phyloP scores from a whole-genome alignment of 371 early-diverging fungal species.

The Circinella minor region DNA sequence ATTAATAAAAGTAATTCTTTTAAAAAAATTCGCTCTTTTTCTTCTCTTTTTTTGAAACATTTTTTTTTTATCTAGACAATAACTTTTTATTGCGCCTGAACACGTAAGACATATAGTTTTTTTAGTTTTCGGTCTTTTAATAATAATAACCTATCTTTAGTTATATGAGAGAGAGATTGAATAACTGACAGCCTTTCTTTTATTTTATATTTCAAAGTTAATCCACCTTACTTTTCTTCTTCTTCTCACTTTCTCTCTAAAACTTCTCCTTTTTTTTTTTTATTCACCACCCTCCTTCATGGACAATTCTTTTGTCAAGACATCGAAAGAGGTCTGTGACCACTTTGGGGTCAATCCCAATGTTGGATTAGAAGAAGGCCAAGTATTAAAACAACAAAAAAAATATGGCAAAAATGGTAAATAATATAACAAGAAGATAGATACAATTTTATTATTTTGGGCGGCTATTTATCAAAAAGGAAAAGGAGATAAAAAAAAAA shows the following conservation, averaged over 20 bases:
- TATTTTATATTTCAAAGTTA: not conserved
- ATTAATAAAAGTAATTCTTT: not conserved
- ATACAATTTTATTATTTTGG: not conserved
- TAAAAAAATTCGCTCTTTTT: not conserved
- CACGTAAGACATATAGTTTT: constrained; percentile 2
- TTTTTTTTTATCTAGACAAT: no score
- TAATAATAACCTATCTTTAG: not conserved
- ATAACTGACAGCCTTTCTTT: not conserved
- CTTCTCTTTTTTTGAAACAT: not conserved
- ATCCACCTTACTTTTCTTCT: constrained; percentile 5
- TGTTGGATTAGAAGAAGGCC: constrained; percentile 63
- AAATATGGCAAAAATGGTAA: constrained; percentile 82
- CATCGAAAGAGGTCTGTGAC: constrained; percentile 69
- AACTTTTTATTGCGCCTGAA: not conserved
- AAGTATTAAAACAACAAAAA: constrained; percentile 58
- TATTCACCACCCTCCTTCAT: constrained; percentile 31
- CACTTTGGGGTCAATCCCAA: constrained; percentile 64
- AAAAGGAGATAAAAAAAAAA: not conserved
- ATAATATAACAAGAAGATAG: not conserved
- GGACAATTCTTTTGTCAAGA: constrained; percentile 71
- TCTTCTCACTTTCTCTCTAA: constrained; percentile 3
- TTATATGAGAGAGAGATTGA: not conserved
- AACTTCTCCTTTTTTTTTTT: not conserved
- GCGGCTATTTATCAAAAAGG: not conserved
- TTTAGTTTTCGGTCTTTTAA: not conserved